Evolutionary conservation across 192 early-diverging fungal genomes (phyloP), one percentile per base, ranked within the genome.

Genomic region (Blastocladiella britannica): DNA sequence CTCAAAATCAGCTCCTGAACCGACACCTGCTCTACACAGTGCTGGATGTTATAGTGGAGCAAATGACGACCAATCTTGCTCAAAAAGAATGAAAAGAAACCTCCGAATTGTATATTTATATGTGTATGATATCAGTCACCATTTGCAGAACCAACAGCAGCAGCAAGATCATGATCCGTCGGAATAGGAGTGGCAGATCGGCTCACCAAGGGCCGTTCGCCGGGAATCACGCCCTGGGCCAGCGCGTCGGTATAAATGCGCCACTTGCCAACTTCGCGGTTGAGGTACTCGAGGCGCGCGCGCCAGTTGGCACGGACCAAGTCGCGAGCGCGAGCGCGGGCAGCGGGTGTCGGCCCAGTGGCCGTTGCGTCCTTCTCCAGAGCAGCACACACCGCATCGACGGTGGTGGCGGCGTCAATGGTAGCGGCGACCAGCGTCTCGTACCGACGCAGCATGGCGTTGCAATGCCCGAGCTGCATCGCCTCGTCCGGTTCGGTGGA

Each of bases 1-100:
- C 91, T 55, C 91, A 95, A 67, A 77, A 84, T 30, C 70, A 71
- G 5, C 24, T 73, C n/a, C 64, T 89, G 4, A 93, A 91, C 56
- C 81, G 85, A 51, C 82, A 84, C 28, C 68, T 95, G n/a, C 70
- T 78, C 5, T 84, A 91, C 60, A 71, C 62, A 5, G 53, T 85
- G 1, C 65, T 91, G 12, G 91, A 95, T 63, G 86, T 85, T 53
- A 53, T 87, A 31, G 56, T 88, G 12, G 63, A 51, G 4, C 70
- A 71, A 1, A 26, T 89, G n/a, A n/a, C n/a, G n/a, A n/a, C n/a
- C n/a, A n/a, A n/a, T n/a, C n/a, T n/a, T n/a, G n/a, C n/a, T n/a
- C n/a, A n/a, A n/a, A n/a, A n/a, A n/a, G n/a, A n/a, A n/a, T n/a
- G n/a, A n/a, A n/a, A n/a, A n/a, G n/a, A n/a, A n/a, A n/a, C n/a